These are phyloP conservation scores for Blastomyces parvus DNA, from an alignment of 2,329 filamentous ascomycete genomes.

Conservation along the genomic window DNA sequence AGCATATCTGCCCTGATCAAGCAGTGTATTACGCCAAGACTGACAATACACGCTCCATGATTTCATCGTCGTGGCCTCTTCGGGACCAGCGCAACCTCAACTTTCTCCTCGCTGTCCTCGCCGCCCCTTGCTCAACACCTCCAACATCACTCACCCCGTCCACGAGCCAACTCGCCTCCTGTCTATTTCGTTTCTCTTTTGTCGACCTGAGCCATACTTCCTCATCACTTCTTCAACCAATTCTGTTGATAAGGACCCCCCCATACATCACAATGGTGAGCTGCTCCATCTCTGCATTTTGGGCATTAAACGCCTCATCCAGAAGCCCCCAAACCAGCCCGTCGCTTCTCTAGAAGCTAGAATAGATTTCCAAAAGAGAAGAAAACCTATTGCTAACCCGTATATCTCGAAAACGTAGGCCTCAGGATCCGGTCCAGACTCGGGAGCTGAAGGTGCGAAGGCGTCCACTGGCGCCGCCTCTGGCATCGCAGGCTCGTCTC, in stretches of 20 bases:
- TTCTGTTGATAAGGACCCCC: neutral
- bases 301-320: neutral
- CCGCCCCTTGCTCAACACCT: neutral
- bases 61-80: constrained; percentile 14
- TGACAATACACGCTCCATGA: constrained; percentile 6
- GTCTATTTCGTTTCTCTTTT: neutral
- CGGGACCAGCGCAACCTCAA: constrained; percentile 6
- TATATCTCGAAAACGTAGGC: constrained; percentile 20
- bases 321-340: neutral
- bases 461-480: constrained; percentile 49
- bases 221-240: neutral
- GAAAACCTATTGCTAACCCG: neutral
- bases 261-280: constrained; percentile 13
- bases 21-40: neutral
- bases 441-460: constrained; percentile 33
- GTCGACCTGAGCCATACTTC: neutral
- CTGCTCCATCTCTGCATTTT: neutral
- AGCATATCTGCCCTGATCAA: neutral
- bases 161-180: neutral
- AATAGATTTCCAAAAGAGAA: neutral
- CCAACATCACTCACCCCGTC: neutral
- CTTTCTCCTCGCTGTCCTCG: neutral
- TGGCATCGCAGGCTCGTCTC: constrained; percentile 57
- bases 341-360: neutral
- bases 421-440: constrained; percentile 37